Evolutionary conservation across 2,329 filamentous ascomycete species (phyloP).

Genomic region (Colletotrichum scovillei): DNA sequence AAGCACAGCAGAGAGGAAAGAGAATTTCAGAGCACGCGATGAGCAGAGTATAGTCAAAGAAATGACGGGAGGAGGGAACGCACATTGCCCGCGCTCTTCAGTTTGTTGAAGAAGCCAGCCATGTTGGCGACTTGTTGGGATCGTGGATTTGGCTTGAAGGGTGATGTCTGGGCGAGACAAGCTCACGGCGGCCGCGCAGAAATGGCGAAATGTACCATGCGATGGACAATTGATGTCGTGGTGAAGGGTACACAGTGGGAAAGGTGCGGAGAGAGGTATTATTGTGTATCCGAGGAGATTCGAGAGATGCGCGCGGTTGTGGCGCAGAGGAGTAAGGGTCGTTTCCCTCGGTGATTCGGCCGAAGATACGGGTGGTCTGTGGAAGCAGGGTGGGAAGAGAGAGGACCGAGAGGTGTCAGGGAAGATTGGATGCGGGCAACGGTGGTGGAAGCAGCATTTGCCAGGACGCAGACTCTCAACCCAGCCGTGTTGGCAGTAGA

Average conservation of each 20-base stretch:
- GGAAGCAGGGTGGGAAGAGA: constrained; percentile 18
- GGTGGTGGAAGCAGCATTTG: constrained; percentile 33
- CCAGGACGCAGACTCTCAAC: constrained; percentile 12
- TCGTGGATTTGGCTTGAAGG: not conserved
- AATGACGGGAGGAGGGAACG: constrained; percentile 44
- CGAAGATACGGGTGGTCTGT: constrained; percentile 29
- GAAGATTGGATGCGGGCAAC: constrained; percentile 18
- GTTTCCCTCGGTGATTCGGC: constrained; percentile 32
- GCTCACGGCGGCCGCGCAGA: constrained; percentile 41
- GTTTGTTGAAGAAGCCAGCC: constrained; percentile 69
- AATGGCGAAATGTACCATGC: constrained; percentile 20
- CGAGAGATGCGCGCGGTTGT: constrained; percentile 25
- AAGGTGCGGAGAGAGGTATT: constrained; percentile 11
- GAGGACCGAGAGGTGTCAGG: constrained; percentile 20
- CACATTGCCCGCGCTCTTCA: constrained; percentile 67
- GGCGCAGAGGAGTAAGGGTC: constrained; percentile 30
- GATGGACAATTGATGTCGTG: constrained; percentile 25
- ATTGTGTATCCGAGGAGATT: constrained; percentile 17
- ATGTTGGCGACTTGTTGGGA: constrained; percentile 48
- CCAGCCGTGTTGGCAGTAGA: constrained; percentile 26
- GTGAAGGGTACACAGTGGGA: not conserved
- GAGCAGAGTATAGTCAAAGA: not conserved
- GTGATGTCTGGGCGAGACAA: constrained; percentile 48
- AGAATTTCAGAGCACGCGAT: not conserved
- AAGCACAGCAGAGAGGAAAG: constrained; percentile 4